Conservation (phyloP, 306 rosid genomes). For the Cicer arietinum region DNA sequence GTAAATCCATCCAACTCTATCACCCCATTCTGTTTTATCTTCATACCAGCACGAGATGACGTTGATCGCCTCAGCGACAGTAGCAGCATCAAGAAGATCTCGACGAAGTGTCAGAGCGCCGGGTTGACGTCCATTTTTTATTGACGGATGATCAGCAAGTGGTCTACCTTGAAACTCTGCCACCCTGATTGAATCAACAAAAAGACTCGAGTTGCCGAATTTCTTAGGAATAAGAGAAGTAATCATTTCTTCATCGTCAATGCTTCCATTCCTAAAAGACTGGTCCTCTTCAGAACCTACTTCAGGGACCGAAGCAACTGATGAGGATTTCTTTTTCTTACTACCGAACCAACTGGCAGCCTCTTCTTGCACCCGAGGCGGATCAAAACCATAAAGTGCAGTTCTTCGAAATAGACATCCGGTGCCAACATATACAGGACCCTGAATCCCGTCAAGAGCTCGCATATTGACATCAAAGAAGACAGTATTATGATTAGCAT, state of each 20-base stretch:
- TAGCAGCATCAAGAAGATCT: slow-evolving; percentile 62
- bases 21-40: slow-evolving; percentile 84
- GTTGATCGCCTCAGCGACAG: slow-evolving; percentile 71
- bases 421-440: slow-evolving; percentile 84
- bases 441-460: slow-evolving; percentile 84
- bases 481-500: slow-evolving; percentile 82
- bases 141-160: slow-evolving; percentile 69
- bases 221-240: slow-evolving; percentile 65
- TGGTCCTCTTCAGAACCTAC: slow-evolving; percentile 47
- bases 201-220: slow-evolving; percentile 74
- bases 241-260: slow-evolving; percentile 60
- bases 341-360: slow-evolving; percentile 55
- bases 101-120: slow-evolving; percentile 72
- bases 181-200: slow-evolving; percentile 64
- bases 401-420: slow-evolving; percentile 78
- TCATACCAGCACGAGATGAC: slow-evolving; percentile 84
- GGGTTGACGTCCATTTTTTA: slow-evolving; percentile 65
- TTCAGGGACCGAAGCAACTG: slow-evolving; percentile 67
- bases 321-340: slow-evolving; percentile 62
- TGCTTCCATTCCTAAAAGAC: slow-evolving; percentile 38
- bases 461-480: slow-evolving; percentile 87
- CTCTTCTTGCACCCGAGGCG: slow-evolving; percentile 54
- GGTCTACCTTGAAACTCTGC: slow-evolving; percentile 86
- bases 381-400: slow-evolving; percentile 83
- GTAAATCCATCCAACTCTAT: slow-evolving; percentile 76